phyloP scores from a whole-genome alignment of 257 asterid genomes.

The Salvia rosmarinus region DNA sequence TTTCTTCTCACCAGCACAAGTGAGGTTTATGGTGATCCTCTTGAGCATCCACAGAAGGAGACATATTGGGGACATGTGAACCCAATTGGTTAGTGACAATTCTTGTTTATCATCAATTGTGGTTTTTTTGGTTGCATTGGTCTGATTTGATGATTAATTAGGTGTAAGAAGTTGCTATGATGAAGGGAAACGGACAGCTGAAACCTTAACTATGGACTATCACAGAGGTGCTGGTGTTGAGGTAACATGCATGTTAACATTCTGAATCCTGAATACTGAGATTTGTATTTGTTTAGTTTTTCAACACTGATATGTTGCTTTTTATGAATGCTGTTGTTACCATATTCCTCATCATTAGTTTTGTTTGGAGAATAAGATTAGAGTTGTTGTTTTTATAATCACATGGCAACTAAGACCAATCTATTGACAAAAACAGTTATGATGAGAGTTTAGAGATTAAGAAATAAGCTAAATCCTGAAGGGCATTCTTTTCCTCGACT shows the following conservation, averaged over 20 bases:
- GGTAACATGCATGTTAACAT: conserved; percentile 44
- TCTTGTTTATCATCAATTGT: conserved; percentile 6
- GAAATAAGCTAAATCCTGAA: not conserved
- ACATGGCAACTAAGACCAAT: not conserved
- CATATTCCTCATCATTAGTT: not conserved
- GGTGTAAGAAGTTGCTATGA: conserved; percentile 97
- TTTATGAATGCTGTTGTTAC: not conserved
- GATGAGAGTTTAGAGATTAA: conserved; percentile 10
- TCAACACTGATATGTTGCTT: not conserved
- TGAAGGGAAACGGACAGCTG: conserved; percentile 94
- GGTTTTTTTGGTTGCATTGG: conserved; percentile 20
- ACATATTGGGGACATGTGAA: conserved; percentile 98
- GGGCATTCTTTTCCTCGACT: not conserved
- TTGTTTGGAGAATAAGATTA: not conserved
- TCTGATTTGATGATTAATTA: conserved; percentile 32
- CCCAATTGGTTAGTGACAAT: conserved; percentile 68
- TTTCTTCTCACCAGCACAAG: conserved; percentile 94
- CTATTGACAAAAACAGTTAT: not conserved
- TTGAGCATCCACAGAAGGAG: conserved; percentile 99
- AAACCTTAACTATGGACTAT: conserved; percentile 96
- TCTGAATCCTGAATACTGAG: conserved; percentile 1
- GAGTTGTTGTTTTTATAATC: not conserved
- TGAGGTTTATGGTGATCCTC: conserved; percentile 98
- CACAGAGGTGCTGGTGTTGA: conserved; percentile 92
- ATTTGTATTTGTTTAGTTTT: not conserved